phyloP scores from a whole-genome alignment of 2,329 filamentous ascomycete genomes.

The Beauveria asiatica region DNA sequence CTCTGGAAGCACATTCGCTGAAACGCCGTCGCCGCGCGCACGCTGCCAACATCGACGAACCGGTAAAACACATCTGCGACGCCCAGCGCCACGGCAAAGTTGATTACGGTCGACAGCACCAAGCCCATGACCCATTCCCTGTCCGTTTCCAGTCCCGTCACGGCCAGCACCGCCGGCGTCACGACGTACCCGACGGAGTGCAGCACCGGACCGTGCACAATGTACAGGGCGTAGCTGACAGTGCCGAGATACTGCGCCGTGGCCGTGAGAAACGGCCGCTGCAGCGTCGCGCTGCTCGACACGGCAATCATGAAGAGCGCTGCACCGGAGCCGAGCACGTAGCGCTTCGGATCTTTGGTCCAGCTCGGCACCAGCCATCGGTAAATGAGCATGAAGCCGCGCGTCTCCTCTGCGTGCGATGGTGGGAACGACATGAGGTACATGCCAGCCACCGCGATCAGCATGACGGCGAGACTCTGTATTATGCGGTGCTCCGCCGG shows the following conservation, averaged over 20 bases:
- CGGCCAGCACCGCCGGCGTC: neutral
- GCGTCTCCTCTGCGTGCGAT: neutral
- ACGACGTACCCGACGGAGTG: constrained; percentile 6
- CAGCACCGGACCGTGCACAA: constrained; percentile 10
- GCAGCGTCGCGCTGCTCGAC: neutral
- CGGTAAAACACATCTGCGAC: constrained; percentile 9
- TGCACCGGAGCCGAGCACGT: constrained; percentile 3
- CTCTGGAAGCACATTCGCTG: neutral
- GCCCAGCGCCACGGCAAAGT: neutral
- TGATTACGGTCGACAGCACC: neutral
- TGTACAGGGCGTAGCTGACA: constrained; percentile 11
- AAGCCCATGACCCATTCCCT: neutral
- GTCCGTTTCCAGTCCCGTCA: neutral
- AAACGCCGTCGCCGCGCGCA: constrained; percentile 2
- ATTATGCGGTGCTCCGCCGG: neutral
- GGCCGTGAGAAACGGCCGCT: constrained; percentile 5
- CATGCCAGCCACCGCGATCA: neutral
- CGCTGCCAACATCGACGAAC: constrained; percentile 2
- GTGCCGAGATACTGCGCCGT: constrained; percentile 8
- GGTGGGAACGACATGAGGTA: constrained; percentile 8
- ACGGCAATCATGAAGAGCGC: constrained; percentile 3
- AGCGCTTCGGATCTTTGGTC: constrained; percentile 1
- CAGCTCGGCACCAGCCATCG: neutral
- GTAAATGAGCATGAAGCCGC: neutral
- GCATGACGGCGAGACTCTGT: neutral